Evolutionary conservation across 768 basidiomycete genomes (phyloP), one percentile per base, ranked within the genome.

Genomic region (Suillus variegatus): DNA sequence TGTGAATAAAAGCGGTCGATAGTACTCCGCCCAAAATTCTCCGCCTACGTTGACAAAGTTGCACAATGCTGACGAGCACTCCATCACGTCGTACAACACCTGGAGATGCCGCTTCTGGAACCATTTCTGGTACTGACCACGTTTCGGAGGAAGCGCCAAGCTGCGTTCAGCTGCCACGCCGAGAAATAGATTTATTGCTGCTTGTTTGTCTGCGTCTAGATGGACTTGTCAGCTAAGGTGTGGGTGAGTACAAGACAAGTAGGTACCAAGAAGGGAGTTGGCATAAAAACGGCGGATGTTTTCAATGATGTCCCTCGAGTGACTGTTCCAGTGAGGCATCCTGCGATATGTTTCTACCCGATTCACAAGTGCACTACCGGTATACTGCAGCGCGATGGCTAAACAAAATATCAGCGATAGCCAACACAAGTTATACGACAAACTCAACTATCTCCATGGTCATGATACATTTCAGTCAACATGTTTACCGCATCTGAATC

Each of bases 401-500:
- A 64, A 6, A 40, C 6, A 36, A 20, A 58, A 63, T 54, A 51
- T 66, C 65, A 70, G 64, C 12, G 32, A 38, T 4, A 18, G 2
- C 36, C 25, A 13, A 55, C 38, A 18, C 25, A 63, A 16, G 12
- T 36, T 60, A 6, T 6, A 68, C 46, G 22, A 5, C 38, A 41
- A 22, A 77, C 92, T 72, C 73, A 60, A 95, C 94, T 96, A 73
- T 97, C 95, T 1, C 95, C 95, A 69, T 97, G 95, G 75, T 97
- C 95, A 74, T 97, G 95, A 76, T 96, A 98, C 95, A 99, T 98
- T 79, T 97, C 95, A 4, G 95, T 99, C 69, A 99, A 73, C 87
- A 99, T 95, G 74, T 96, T 95, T 47, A 96, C 92, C 1, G 94
- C 95, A 75, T 97, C 96, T 12, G 92, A 94, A 71, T 97, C 95